A percentile compares a stretch with the other conserved stretches of the same genome.
Evolutionary conservation across 1,139 yeast species (phyloP).

Genomic region (Nadsonia commutata): DNA sequence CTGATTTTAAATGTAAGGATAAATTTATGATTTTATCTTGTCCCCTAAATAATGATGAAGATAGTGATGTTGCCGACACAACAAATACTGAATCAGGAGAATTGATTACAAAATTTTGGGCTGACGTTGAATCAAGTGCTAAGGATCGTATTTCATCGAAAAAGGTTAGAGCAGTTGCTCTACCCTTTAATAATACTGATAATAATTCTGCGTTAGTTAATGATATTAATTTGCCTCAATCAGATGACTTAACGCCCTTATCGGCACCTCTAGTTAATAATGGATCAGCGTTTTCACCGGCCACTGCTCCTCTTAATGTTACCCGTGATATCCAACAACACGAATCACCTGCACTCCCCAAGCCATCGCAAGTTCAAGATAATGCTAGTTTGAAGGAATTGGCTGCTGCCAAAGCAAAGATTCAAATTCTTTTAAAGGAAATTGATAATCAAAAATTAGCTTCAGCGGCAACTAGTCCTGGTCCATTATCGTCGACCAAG

Average conservation of each 20-base stretch:
- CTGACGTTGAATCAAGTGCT: conserved; percentile 47
- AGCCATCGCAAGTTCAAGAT: too few species aligned
- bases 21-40: conserved; percentile 81
- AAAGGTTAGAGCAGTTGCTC: conserved; percentile 66
- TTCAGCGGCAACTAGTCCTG: too few species aligned
- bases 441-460: conserved; percentile 9
- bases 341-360: too few species aligned
- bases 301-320: too few species aligned
- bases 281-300: too few species aligned
- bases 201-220: too few species aligned
- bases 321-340: too few species aligned
- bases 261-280: too few species aligned
- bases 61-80: conserved; percentile 2
- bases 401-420: conserved; percentile 6
- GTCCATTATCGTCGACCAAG: conserved; percentile 1
- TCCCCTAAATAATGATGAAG: conserved; percentile 40
- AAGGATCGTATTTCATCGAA: conserved; percentile 49
- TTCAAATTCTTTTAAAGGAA: not conserved
- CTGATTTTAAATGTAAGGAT: conserved; percentile 71
- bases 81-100: conserved; percentile 8
- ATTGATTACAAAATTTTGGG: conserved; percentile 57
- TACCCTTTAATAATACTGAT: conserved; percentile 17
- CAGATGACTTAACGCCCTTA: too few species aligned
- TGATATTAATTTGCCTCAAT: too few species aligned
- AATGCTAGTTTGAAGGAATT: conserved; percentile 5